Evolutionary conservation across 148 eudicot species (phyloP).

Genomic region (Fagopyrum esculentum): DNA sequence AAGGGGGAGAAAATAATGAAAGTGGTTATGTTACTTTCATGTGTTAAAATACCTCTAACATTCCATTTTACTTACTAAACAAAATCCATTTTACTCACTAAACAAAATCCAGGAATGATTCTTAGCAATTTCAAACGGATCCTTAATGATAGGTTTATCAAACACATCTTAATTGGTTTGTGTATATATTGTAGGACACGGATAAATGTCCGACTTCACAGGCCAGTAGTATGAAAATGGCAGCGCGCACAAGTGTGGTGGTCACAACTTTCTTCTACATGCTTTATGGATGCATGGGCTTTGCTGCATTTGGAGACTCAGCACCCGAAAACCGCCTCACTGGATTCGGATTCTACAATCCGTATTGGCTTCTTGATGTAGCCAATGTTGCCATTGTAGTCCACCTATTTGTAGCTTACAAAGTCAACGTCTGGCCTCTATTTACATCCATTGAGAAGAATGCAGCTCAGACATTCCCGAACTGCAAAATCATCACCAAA

Average conservation of each 20-base stretch:
- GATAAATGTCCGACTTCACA: not conserved
- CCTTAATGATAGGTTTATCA: too few relatives aligned
- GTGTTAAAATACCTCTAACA: too few relatives aligned
- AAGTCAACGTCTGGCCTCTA: not conserved
- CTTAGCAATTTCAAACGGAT: too few relatives aligned
- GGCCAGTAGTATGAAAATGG: slow-evolving; percentile 4
- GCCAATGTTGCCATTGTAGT: slow-evolving; percentile 5
- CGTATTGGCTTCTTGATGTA: slow-evolving; percentile 8
- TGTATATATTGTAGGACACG: not conserved
- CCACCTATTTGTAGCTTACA: slow-evolving; percentile 1
- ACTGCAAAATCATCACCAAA: not conserved
- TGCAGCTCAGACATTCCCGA: not conserved
- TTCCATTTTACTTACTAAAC: too few relatives aligned
- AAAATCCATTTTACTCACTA: too few relatives aligned
- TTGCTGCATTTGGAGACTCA: slow-evolving; percentile 11
- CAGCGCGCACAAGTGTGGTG: not conserved
- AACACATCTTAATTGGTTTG: too few relatives aligned
- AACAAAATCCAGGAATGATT: too few relatives aligned
- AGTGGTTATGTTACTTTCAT: too few relatives aligned
- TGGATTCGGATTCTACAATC: slow-evolving; percentile 8
- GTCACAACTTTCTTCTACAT: slow-evolving; percentile 6
- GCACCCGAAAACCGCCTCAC: slow-evolving; percentile 7
- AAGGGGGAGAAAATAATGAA: too few relatives aligned
- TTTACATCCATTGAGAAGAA: slow-evolving; percentile 3
- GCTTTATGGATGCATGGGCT: slow-evolving; percentile 5